Evolutionary conservation across 805 yeast genomes (phyloP), one percentile per base, ranked within the genome.

Genomic region (Metschnikowia amazonensis): DNA sequence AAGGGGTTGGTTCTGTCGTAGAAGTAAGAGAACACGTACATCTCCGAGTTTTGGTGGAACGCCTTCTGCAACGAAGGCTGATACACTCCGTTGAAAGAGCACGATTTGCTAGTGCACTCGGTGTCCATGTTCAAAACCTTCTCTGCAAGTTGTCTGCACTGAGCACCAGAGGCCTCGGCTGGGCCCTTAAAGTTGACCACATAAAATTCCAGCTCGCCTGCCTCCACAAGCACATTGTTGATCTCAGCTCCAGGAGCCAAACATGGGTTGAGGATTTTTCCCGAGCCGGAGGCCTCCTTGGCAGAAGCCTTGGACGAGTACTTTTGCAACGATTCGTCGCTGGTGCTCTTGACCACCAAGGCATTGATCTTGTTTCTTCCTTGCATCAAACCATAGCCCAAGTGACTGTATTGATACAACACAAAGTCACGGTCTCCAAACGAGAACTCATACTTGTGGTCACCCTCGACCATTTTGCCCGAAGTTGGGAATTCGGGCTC

Each of bases 81-180:
- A 67, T 95, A 95, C 42, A 89, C 86, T 61, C 99, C 99, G 62
- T 92, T 89, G 77, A 94, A 94, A 2, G 97, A 87, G 66, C 99
- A 94, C 44, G 99, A 95, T 47, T 80, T 78, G 27, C 74, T 61
- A 1, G 72, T 62, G 74, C 99, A 94, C 50, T 75, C 80, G 13
- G 78, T 75, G 34, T 89, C 96, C 70, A 92, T 92, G 70, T 87
- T 84, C 62, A 94, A 76, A 34, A 89, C 79, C 44, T 76, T 63
- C 63, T 92, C 98, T 24, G 97, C 89, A 35, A 94, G 64, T 60
- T 71, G 77, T 53, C 96, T 81, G 72, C 99, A 94, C 66, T 89
- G 96, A 37, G 90, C 75, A 5, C 94, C 85, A 9, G 86, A 74
- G n/a, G 84, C 69, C 9, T 63, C 64, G 2, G 60, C 42, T 10